Evolutionary conservation across 2,329 filamentous ascomycete genomes (phyloP).

Genomic region (Calonectria pauciramosa): DNA sequence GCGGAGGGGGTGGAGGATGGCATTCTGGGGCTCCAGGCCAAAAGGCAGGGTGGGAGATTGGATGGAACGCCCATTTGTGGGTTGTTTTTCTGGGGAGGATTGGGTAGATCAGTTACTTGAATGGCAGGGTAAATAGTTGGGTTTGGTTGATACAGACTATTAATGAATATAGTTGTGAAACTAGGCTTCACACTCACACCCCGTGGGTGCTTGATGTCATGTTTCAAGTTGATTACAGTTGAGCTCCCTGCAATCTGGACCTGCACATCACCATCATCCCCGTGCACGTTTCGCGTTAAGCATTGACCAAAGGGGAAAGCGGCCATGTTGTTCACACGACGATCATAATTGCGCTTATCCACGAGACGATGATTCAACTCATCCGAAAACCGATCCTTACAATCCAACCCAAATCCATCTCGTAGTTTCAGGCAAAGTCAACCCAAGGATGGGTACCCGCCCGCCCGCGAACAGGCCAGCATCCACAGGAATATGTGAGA

Average conservation of each 20-base stretch:
- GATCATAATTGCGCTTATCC: background rate
- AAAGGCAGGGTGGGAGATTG: conserved; percentile 29
- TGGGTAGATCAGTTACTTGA: conserved; percentile 39
- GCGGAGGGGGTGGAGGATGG: conserved; percentile 20
- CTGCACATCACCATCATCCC: background rate
- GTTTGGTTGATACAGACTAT: conserved; percentile 43
- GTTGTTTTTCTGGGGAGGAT: conserved; percentile 27
- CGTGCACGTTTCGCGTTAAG: background rate
- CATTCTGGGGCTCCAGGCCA: conserved; percentile 17
- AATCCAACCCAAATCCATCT: background rate
- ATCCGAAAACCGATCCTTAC: background rate
- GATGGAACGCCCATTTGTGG: conserved; percentile 29
- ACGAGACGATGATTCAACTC: background rate
- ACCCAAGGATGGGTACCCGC: background rate
- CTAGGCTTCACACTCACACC: conserved; percentile 1
- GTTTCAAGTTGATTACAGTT: conserved; percentile 23
- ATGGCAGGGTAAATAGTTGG: conserved; percentile 31
- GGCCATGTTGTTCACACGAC: background rate
- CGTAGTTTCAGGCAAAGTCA: background rate
- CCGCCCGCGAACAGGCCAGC: background rate
- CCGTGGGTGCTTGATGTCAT: conserved; percentile 11
- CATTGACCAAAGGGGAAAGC: background rate
- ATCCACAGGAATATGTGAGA: background rate
- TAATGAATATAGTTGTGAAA: conserved; percentile 48
- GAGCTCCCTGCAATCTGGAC: conserved; percentile 12